Base-by-base conservation (phyloP, 371 early-diverging fungal genomes). In the Vairimorpha necatrix region DNA sequence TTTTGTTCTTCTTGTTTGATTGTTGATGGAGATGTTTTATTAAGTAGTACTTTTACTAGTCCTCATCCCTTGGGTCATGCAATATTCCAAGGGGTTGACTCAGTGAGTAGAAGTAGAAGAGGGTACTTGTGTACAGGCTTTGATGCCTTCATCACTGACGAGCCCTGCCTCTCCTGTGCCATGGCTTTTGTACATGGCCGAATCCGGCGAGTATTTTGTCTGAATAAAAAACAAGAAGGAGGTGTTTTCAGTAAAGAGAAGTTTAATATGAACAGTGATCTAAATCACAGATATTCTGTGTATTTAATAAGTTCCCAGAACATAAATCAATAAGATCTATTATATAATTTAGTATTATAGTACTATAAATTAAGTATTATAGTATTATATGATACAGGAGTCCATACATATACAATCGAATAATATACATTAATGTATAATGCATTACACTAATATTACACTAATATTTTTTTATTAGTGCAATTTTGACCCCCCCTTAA, bases 141-240 rank as follows among this genome's bases (percentile, higher is more conserved):
- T 30, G 69, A 74, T 67, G 77, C 74, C 14, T 79, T 69, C 72
- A 13, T 79, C 16, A 16, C 28, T 24, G 60, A 46, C 4, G 82
- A 82, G 74, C 82, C 82, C 2, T 82, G 82, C 36, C 24, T 72
- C 18, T 76, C 77, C 13, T 82, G 82, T 68, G 74, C 75, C 0
- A 79, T 82, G 79, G 82, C 80, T 14, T 56, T 82, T 36, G 75
- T 82, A 0, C 82, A 82, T 63, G 75, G 72, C 6, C 66, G 82
- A 33, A 79, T 82, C 0, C 50, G 38, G 48, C 36, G 76, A 14
- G 79, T 82, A 11, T 82, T 78, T 67, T 62, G 39, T 33, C 13
- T 60, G n/a, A 63, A 74, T 0, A 62, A 33, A 34, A 60, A 7
- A 20, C 11, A 26, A 11, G 34, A 70, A 22, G 71, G 75, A n/a